These are phyloP conservation scores for Xanthoparmelia taractica DNA, from an alignment of 495 filamentous ascomycete species.

Conservation along the genomic window DNA sequence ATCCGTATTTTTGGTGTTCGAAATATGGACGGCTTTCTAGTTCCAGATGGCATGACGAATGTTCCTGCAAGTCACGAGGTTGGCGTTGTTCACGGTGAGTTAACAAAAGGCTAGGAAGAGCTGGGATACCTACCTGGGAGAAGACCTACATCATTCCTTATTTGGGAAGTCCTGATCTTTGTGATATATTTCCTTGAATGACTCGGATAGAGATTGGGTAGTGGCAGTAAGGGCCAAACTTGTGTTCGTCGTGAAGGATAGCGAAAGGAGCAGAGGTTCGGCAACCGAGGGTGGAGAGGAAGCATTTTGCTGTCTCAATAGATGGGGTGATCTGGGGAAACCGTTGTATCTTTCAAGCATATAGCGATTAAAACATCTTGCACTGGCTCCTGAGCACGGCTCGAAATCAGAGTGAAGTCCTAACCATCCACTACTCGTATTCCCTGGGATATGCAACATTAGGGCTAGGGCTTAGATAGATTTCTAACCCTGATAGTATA, in stretches of 20 bases:
- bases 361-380: background rate
- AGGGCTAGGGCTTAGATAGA: too few relatives aligned
- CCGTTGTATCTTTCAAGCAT: too few relatives aligned
- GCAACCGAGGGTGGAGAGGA: constrained; percentile 7
- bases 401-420: too few relatives aligned
- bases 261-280: constrained; percentile 4
- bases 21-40: constrained; percentile 50
- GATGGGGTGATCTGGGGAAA: too few relatives aligned
- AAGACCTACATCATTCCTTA: constrained; percentile 4
- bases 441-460: too few relatives aligned
- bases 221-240: background rate
- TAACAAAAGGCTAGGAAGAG: background rate
- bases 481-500: too few relatives aligned
- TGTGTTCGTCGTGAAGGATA: constrained; percentile 5
- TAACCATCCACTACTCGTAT: too few relatives aligned
- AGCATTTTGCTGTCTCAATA: constrained; percentile 7
- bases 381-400: too few relatives aligned
- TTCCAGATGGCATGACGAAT: constrained; percentile 51
- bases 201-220: constrained; percentile 8
- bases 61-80: constrained; percentile 36
- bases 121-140: constrained; percentile 4
- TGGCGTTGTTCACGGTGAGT: background rate
- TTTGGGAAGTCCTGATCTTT: background rate
- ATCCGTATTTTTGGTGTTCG: constrained; percentile 36
- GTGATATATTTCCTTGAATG: constrained; percentile 1